These are phyloP conservation scores for Eremothecium gossypii DNA, from an alignment of 1,139 yeast species.

Conservation along the genomic window DNA sequence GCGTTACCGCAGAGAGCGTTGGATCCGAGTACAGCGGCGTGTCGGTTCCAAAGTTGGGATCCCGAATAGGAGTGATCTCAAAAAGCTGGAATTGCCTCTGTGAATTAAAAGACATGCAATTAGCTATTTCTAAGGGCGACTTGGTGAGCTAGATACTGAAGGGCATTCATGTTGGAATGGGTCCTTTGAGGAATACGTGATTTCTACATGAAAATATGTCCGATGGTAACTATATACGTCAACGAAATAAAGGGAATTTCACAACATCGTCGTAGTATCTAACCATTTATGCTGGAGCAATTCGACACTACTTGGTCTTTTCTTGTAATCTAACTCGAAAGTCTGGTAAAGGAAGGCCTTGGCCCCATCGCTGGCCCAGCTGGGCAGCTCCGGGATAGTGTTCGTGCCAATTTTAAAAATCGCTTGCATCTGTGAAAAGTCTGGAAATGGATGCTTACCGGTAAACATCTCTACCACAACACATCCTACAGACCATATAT, in stretches of 20 bases:
- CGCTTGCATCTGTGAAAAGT: slow-evolving; percentile 92
- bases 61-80: slow-evolving; percentile 74
- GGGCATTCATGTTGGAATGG: too few species aligned
- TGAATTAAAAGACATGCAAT: slow-evolving; percentile 36
- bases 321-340: slow-evolving; percentile 64
- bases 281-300: slow-evolving; percentile 45
- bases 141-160: too few species aligned
- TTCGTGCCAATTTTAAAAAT: slow-evolving; percentile 85
- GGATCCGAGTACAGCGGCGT: slow-evolving; percentile 72
- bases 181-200: too few species aligned
- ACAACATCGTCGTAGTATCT: slow-evolving; percentile 13
- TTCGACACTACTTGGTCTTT: slow-evolving; percentile 67
- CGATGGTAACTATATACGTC: neutral
- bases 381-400: slow-evolving; percentile 67
- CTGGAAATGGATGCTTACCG: slow-evolving; percentile 90
- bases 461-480: slow-evolving; percentile 89
- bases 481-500: slow-evolving; percentile 94
- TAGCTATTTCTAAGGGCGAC: too few species aligned
- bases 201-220: too few species aligned
- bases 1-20: slow-evolving; percentile 54
- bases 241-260: neutral
- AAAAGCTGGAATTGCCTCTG: slow-evolving; percentile 91
- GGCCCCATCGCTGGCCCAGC: slow-evolving; percentile 64
- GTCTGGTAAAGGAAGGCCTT: slow-evolving; percentile 55
- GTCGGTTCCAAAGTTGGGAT: slow-evolving; percentile 61